Evolutionary conservation across 176 grass and related monocot species (phyloP).

Genomic region (Oryza australiensis): DNA sequence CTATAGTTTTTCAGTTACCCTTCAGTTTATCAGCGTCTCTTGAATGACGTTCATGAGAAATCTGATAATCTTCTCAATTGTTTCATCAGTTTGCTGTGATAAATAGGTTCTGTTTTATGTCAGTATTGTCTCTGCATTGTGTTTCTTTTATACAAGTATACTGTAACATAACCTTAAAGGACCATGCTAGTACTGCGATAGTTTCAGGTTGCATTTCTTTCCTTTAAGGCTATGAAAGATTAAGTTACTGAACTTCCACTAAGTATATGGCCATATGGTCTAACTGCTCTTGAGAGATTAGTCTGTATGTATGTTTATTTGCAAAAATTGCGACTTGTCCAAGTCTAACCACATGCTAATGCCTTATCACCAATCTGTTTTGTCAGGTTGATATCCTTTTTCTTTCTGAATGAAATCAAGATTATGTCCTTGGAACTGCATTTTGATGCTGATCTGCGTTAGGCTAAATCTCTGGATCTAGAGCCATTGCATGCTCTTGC

Average conservation of each 20-base stretch:
- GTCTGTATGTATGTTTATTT: background rate
- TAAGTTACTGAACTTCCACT: background rate
- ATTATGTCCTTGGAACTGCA: background rate
- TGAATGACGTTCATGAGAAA: background rate
- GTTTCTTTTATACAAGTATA: background rate
- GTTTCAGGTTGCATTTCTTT: background rate
- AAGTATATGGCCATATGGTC: too few species aligned
- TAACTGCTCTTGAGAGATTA: background rate
- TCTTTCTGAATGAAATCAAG: background rate
- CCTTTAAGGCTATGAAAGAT: background rate
- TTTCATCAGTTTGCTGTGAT: background rate
- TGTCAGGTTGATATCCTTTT: background rate
- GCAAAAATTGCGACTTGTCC: background rate
- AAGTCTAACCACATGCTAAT: background rate
- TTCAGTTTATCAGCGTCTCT: background rate
- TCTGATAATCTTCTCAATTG: background rate
- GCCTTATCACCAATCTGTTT: background rate
- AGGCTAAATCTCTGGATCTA: constrained; percentile 5
- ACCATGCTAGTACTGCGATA: background rate
- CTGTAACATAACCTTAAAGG: background rate
- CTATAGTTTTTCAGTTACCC: background rate
- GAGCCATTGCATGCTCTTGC: background rate
- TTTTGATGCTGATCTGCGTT: background rate
- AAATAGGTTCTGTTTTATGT: background rate
- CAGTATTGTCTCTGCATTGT: background rate